Conservation (phyloP, 345 rosid genomes). For the Physaria fendleri region DNA sequence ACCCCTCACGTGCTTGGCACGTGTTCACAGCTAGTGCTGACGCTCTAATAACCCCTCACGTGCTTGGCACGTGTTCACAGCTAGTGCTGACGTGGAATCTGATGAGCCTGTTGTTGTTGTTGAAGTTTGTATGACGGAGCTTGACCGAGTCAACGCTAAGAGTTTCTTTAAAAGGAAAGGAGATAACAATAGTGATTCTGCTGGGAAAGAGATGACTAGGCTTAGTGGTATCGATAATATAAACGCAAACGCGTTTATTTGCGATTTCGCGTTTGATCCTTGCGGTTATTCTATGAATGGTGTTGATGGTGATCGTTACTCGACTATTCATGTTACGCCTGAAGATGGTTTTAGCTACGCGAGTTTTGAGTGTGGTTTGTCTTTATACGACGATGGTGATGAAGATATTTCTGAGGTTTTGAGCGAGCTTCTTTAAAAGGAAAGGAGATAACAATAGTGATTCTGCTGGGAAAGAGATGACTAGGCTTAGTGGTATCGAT, state of each 20-base stretch:
- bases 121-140: conserved; percentile 96
- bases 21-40: conserved; percentile 75
- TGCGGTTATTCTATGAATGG: conserved; percentile 99
- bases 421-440: too few relatives aligned
- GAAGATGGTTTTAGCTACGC: conserved; percentile 97
- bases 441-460: conserved; percentile 55
- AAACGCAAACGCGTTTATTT: conserved; percentile 56
- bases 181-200: conserved; percentile 42
- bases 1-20: conserved; percentile 72
- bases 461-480: conserved; percentile 69
- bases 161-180: conserved; percentile 54
- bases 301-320: conserved; percentile 79
- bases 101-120: conserved; percentile 31
- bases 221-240: conserved; percentile 60
- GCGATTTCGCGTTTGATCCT: conserved; percentile 94
- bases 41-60: conserved; percentile 50
- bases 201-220: conserved; percentile 76
- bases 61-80: conserved; percentile 90
- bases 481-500: conserved; percentile 59
- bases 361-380: conserved; percentile 70
- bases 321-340: conserved; percentile 95
- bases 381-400: conserved; percentile 44
- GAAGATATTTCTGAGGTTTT: conserved; percentile 45
- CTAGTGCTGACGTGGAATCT: conserved; percentile 35
- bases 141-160: conserved; percentile 51